A percentile compares a stretch with the other conserved stretches of the same genome.
Conservation (phyloP, 2,329 filamentous ascomycete species). For the Cercospora janseana region DNA sequence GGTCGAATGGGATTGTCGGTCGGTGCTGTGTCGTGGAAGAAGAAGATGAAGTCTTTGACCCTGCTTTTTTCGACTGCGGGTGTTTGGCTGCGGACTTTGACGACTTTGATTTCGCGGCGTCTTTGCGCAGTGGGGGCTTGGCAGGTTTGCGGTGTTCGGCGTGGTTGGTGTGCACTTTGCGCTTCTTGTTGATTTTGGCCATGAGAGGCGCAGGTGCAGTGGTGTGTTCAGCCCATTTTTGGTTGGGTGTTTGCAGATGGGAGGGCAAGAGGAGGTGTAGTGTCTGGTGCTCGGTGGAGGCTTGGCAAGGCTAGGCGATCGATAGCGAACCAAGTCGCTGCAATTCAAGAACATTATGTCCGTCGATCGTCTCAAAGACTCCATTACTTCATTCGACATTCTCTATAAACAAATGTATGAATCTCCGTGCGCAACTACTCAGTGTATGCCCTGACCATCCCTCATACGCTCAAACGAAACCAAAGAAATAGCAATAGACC, state of each 20-base stretch:
- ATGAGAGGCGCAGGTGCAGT: conserved; percentile 15
- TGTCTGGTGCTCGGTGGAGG: neutral
- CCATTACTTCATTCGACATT: too few species aligned
- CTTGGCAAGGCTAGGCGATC: neutral
- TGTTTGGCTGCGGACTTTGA: conserved; percentile 6
- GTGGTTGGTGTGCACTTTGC: conserved; percentile 22
- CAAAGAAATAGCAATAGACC: too few species aligned
- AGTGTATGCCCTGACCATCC: too few species aligned
- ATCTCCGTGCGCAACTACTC: too few species aligned
- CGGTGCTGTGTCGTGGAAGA: too few species aligned
- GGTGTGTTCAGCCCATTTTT: conserved; percentile 1
- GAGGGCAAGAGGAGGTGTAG: neutral
- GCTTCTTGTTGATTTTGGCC: conserved; percentile 34
- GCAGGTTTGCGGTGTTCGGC: conserved; percentile 13
- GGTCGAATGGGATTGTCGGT: conserved; percentile 65
- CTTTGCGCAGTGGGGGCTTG: neutral
- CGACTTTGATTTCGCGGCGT: conserved; percentile 10
- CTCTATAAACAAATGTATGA: too few species aligned
- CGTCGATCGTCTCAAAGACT: too few species aligned
- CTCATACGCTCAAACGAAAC: too few species aligned
- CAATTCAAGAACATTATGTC: too few species aligned
- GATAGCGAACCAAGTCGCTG: too few species aligned
- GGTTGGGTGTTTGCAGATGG: neutral
- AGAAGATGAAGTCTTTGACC: too few species aligned
- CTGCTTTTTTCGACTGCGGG: conserved; percentile 11